Conservation (phyloP, 768 basidiomycete genomes). For the Leccinellum rugosiceps region DNA sequence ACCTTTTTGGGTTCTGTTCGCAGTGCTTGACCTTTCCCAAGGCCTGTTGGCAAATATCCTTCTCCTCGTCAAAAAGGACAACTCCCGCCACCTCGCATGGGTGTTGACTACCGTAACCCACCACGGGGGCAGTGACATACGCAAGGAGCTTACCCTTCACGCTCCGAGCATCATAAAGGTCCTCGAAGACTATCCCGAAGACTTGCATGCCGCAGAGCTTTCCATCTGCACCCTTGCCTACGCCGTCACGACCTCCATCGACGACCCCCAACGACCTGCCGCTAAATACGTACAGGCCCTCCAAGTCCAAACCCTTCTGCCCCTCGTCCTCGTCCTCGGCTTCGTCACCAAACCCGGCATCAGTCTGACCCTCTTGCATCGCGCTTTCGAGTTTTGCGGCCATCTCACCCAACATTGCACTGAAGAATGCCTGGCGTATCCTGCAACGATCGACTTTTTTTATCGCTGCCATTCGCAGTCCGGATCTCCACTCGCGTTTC, state of each 20-base stretch:
- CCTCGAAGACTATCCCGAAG: conserved; percentile 49
- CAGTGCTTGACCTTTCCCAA: conserved; percentile 31
- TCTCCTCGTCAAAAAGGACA: conserved; percentile 47
- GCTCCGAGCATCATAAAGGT: conserved; percentile 42
- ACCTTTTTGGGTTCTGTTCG: too few species aligned
- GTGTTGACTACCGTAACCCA: conserved; percentile 59
- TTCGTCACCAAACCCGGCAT: conserved; percentile 43
- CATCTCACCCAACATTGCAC: conserved; percentile 43
- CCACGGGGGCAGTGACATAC: conserved; percentile 53
- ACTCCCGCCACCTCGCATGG: conserved; percentile 49
- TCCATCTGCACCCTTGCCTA: conserved; percentile 52
- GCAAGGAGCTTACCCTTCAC: conserved; percentile 47
- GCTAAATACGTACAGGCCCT: conserved; percentile 38
- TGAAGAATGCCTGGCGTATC: conserved; percentile 42
- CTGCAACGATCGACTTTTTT: conserved; percentile 47
- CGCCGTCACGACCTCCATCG: conserved; percentile 43
- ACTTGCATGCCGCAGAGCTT: conserved; percentile 48
- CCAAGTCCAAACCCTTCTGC: conserved; percentile 44
- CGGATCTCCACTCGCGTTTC: conserved; percentile 51
- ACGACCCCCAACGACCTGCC: conserved; percentile 37
- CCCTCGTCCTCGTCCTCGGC: conserved; percentile 39
- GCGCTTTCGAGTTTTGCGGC: conserved; percentile 48
- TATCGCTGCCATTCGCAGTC: conserved; percentile 52
- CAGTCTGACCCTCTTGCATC: conserved; percentile 44
- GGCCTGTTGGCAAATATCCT: conserved; percentile 57